Conservation (phyloP, 2,329 filamentous ascomycete species). For the Cladosporium sp. region DNA sequence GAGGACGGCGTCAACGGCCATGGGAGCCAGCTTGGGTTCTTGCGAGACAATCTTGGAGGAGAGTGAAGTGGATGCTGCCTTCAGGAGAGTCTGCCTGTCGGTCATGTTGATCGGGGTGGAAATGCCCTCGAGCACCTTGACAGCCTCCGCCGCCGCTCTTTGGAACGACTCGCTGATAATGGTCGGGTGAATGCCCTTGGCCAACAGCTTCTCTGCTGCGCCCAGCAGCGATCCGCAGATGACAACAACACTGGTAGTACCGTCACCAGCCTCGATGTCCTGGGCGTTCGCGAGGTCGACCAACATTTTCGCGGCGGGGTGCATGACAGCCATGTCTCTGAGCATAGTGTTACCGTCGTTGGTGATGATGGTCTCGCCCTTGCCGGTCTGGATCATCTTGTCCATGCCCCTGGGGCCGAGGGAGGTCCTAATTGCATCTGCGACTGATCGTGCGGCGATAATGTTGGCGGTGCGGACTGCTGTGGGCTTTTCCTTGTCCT, state of each 20-base stretch:
- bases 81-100: constrained; percentile 86
- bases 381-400: constrained; percentile 98
- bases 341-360: constrained; percentile 99
- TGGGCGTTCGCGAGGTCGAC: constrained; percentile 96
- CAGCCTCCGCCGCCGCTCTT: constrained; percentile 83
- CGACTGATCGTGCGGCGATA: constrained; percentile 93
- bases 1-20: constrained; percentile 95
- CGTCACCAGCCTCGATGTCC: constrained; percentile 97
- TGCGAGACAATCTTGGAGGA: constrained; percentile 99
- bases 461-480: constrained; percentile 96
- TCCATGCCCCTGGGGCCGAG: constrained; percentile 97
- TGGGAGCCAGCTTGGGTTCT: constrained; percentile 93
- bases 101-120: constrained; percentile 86
- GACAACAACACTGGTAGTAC: constrained; percentile 96
- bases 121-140: constrained; percentile 90
- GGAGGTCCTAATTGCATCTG: constrained; percentile 96
- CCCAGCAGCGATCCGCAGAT: constrained; percentile 94
- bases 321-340: constrained; percentile 98
- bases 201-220: constrained; percentile 85
- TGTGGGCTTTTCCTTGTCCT: constrained; percentile 96
- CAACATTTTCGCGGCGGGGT: constrained; percentile 99
- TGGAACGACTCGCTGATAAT: constrained; percentile 98
- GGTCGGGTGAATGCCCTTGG: constrained; percentile 93
- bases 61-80: constrained; percentile 94
- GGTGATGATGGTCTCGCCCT: constrained; percentile 97